Base-by-base conservation (phyloP, 805 yeast species). In the Scheffersomyces amazonensis region DNA sequence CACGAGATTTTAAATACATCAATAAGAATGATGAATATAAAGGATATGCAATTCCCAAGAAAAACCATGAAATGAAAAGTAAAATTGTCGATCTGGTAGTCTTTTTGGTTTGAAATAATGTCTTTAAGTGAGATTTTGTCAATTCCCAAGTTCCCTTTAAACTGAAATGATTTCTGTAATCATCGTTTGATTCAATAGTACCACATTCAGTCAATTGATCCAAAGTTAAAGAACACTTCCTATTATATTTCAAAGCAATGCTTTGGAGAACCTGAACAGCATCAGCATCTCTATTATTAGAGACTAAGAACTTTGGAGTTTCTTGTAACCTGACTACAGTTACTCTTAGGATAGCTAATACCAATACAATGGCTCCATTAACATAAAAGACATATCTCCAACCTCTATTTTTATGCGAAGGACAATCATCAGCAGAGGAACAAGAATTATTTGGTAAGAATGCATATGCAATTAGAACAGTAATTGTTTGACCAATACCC, bases 401-500 rank as follows among this genome's bases (percentile, higher is more conserved):
- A 36, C 85, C 85, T 60, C 72, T 68, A 54, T 80, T 80, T 24
- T 62, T 53, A 11, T 49, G 40, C 8, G 74, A 62, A 21, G 65
- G 63, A 52, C 85, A 79, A 29, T 60, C 32, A n/a, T 52, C 66
- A 7, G 54, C 52, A 7, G 60, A 49, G 41, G 29, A 33, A 41
- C 83, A 76, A 6, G 75, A 67, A 42, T 67, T 59, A 36, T 71
- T 66, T 9, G 80, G 73, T 36, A 79, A 55, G 39, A 74, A 74
- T 0, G 77, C 80, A 74, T 79, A 79, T 1, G 81, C 76, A 23
- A 76, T 51, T 15, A 75, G 55, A 16, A 65, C 64, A 11, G 78
- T 72, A 37, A 77, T 58, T 3, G 77, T 69, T 52, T 79, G 83
- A 24, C 83, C 83, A 28, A 79, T 58, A 31, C 81, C 81, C 84